Conservation (phyloP, 2,329 filamentous ascomycete species). For the Cercospora sp. region DNA sequence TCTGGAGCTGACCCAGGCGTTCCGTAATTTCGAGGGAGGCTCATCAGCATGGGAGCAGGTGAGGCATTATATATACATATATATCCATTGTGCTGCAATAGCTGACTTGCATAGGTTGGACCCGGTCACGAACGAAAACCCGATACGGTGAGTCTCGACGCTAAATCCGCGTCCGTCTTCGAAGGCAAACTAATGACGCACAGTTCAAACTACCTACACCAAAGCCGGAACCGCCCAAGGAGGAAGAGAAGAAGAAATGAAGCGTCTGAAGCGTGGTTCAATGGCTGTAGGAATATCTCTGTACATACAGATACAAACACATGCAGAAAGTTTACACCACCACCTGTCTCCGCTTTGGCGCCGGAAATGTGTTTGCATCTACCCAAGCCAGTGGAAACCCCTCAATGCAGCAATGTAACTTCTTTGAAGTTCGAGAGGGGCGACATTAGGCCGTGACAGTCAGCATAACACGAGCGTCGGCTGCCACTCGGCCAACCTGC, state of each 20-base stretch:
- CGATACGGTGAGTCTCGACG: slow-evolving; percentile 53
- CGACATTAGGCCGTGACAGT: background rate
- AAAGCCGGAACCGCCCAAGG: slow-evolving; percentile 89
- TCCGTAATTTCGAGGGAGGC: slow-evolving; percentile 91
- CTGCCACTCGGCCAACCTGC: slow-evolving; percentile 7
- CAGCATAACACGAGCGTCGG: background rate
- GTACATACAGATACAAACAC: slow-evolving; percentile 18
- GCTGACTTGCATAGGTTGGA: slow-evolving; percentile 55
- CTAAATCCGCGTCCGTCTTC: background rate
- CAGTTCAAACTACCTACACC: slow-evolving; percentile 92
- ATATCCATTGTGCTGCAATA: background rate
- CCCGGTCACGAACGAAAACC: slow-evolving; percentile 75
- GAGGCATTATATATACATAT: background rate
- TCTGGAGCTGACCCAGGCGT: slow-evolving; percentile 94
- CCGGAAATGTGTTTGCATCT: background rate
- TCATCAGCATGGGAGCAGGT: slow-evolving; percentile 40
- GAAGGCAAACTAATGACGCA: slow-evolving; percentile 5
- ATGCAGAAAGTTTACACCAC: background rate
- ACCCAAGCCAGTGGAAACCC: background rate
- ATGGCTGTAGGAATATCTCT: slow-evolving; percentile 19
- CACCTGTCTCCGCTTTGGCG: background rate
- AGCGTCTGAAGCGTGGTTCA: background rate
- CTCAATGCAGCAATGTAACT: background rate
- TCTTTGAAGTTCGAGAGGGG: background rate
- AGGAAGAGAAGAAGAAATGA: slow-evolving; percentile 77